Percentiles rank a stretch among this genome's conserved stretches.
Conservation (phyloP, 2,329 filamentous ascomycete species). For the Fusarium mexicanum region DNA sequence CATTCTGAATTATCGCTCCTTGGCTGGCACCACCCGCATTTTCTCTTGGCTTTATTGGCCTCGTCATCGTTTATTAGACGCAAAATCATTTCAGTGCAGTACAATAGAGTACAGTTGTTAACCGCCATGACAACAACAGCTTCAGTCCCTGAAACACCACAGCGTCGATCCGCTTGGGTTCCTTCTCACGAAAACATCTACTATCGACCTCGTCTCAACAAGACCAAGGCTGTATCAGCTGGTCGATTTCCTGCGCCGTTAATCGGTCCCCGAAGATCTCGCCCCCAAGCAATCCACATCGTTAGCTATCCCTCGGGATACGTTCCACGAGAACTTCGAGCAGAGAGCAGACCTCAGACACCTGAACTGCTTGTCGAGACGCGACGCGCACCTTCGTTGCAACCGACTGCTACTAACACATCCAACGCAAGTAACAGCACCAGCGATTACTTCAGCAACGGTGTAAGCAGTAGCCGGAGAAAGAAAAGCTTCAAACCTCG, state of each 20-base stretch:
- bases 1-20: conserved; percentile 23
- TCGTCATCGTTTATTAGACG: conserved; percentile 20
- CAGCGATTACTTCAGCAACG: background rate
- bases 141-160: conserved; percentile 25
- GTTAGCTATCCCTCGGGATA: conserved; percentile 55
- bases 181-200: conserved; percentile 42
- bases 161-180: conserved; percentile 40
- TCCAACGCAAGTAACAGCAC: conserved; percentile 5
- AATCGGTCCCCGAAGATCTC: conserved; percentile 52
- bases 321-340: conserved; percentile 57
- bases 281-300: conserved; percentile 56
- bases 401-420: conserved; percentile 24
- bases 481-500: conserved; percentile 20
- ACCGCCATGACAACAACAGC: conserved; percentile 38
- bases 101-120: conserved; percentile 29
- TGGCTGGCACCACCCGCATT: conserved; percentile 34
- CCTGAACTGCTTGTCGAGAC: conserved; percentile 18
- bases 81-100: background rate
- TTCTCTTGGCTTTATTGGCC: conserved; percentile 37
- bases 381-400: conserved; percentile 35
- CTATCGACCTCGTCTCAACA: conserved; percentile 41
- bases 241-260: conserved; percentile 49
- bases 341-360: conserved; percentile 27
- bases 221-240: conserved; percentile 33
- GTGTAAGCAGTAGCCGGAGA: conserved; percentile 40